Base-by-base conservation (phyloP, 1,139 yeast species). In the Sugiyamaella grinbergsii region DNA sequence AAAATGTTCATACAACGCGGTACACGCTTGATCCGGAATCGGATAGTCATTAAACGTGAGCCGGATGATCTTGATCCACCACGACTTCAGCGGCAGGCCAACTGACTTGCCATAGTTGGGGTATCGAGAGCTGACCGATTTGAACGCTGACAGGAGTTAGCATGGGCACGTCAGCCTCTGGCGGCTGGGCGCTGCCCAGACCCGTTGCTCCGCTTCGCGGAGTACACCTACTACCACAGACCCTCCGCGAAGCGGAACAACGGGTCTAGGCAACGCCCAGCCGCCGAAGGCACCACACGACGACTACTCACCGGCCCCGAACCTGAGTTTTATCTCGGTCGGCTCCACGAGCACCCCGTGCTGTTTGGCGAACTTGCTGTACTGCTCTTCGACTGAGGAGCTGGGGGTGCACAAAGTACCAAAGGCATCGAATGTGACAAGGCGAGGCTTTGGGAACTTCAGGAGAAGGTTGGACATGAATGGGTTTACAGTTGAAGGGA, bases 401-500 rank as follows among this genome's bases (percentile, higher is more conserved):
- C 37, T 37, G 6, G 66, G 66, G 1, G 53, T 50, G 42, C 60
- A 63, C 4, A 64, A 47, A 2, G 68, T 64, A 1, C 64, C 67
- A 52, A 63, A 64, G 19, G 63, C 67, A 47, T 64, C 68, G 48
- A 64, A 64, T 2, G 66, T 61, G 11, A 62, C 51, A 36, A 63
- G 38, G 15, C 50, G 36, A 6, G 65, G 65, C 32, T 48, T 39
- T 3, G 52, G 48, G 28, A 55, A 49, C 43, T 43, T 52, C 33
- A 29, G 4, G 29, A 36, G 23, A 20, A 38, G n/a, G 16, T 19
- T 13, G 11, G 47, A 11, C 47, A 43, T 43, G n/a, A 13, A 4
- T 22, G 28, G n/a, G n/a, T n/a, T n/a, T n/a, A n/a, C n/a, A n/a
- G n/a, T n/a, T n/a, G n/a, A n/a, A n/a, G n/a, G n/a, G n/a, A n/a